Conservation (phyloP, 805 yeast genomes). For the Candida ipomoeae region DNA sequence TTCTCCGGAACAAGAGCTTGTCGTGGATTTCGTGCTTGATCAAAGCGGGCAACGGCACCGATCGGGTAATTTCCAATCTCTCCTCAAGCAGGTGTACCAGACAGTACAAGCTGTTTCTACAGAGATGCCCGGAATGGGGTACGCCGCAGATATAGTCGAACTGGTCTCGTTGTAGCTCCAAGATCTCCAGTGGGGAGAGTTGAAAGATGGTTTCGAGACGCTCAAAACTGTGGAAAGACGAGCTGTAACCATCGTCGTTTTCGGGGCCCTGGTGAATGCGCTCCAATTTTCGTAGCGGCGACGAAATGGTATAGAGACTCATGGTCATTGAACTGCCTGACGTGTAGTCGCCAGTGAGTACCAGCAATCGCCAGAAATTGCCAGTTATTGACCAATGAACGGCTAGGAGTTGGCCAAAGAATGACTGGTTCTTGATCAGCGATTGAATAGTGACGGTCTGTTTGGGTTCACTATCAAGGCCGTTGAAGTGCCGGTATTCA, state of each 20-base stretch:
- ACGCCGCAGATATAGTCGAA: conserved; percentile 18
- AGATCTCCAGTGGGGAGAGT: conserved; percentile 13
- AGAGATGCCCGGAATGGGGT: conserved; percentile 5
- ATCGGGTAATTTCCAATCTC: conserved; percentile 8
- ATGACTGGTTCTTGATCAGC: too few relatives aligned
- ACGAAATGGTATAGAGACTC: conserved; percentile 6
- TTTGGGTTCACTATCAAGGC: too few relatives aligned
- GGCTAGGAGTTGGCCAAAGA: too few relatives aligned
- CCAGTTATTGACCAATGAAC: too few relatives aligned
- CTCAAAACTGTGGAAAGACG: conserved; percentile 3
- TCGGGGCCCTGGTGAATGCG: background rate
- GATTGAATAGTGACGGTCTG: too few relatives aligned
- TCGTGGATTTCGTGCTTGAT: conserved; percentile 13
- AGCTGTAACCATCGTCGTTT: background rate
- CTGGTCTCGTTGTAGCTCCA: conserved; percentile 11
- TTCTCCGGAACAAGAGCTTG: conserved; percentile 9
- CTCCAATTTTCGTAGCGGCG: conserved; percentile 12
- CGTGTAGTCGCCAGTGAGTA: too few relatives aligned
- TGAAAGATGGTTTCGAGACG: conserved; percentile 10
- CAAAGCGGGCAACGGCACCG: conserved; percentile 11
- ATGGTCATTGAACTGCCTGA: background rate
- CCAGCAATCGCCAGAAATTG: too few relatives aligned
- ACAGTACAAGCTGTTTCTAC: conserved; percentile 13
- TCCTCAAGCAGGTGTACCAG: conserved; percentile 14
- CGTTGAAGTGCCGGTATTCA: too few relatives aligned